Evolutionary conservation across 495 filamentous ascomycete species (phyloP), one percentile per base, ranked within the genome.

Genomic region (Penicillium crystallinum): DNA sequence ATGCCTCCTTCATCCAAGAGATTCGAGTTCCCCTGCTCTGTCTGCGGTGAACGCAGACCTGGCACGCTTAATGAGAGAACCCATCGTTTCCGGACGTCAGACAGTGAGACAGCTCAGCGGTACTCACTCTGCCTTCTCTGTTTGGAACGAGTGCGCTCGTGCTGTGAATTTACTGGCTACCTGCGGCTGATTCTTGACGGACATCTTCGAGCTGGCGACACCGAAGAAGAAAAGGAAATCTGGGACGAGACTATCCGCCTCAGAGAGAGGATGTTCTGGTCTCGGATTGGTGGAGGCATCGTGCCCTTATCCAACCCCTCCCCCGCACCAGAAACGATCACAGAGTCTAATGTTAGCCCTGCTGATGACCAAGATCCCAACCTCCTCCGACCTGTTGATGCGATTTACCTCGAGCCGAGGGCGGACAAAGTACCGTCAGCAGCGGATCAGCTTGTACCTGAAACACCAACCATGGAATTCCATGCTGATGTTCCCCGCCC

Each of bases 261-360:
- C 43, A 77, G 93, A 38, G 93, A 98, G 64, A 79, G 90, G 54
- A 95, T 97, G 86, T 98, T 98, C 63, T 98, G 93, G 93, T 83
- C 86, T 39, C 75, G 93, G 23, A 81, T 97, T 39, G 92, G 92
- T 14, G 91, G 87, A 14, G 91, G 91, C 15, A 88, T 97, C 4
- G 73, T 97, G 38, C 91, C 91, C 0, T 69, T 76, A n/a, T 77
- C 77, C 21, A 55, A 72, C 17, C 62, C 38, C 5, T 27, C 33
- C 25, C 41, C 29, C 17, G 46, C 55, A 18, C 21, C 46, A 18
- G 54, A 41, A 36, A 17, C 19, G 1, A 19, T 4, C 37, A 23
- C 35, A 17, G 39, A 47, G 2, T 19, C 31, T 1, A 49, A 50
- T 14, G 33, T 22, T n/a, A 27, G 25, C 15, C 2, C 37, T n/a